Percentiles rank a stretch among this genome's conserved stretches.
Evolutionary conservation across 1,284 basidiomycete species (phyloP).

Genomic region (Cryptococcus sp.): DNA sequence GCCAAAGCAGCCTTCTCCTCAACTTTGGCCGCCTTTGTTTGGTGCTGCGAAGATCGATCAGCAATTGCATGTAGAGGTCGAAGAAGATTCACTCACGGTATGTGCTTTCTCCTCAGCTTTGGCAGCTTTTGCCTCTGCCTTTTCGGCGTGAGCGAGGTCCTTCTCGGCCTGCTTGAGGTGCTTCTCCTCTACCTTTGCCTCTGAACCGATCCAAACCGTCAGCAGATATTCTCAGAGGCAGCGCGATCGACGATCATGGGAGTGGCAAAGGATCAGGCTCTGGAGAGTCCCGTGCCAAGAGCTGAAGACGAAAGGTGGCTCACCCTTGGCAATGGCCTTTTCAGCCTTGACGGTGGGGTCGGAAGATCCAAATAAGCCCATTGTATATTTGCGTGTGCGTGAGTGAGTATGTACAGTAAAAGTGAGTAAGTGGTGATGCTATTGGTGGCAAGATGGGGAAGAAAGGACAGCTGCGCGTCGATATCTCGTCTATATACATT

Average conservation of each 20-base stretch:
- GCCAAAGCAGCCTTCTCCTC: conserved; percentile 39
- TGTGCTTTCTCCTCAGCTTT: conserved; percentile 39
- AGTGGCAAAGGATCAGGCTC: background rate
- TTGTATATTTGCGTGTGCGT: conserved; percentile 20
- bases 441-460: background rate
- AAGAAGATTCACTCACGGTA: conserved; percentile 21
- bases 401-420: conserved; percentile 1
- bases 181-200: conserved; percentile 37
- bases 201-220: conserved; percentile 13
- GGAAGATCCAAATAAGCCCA: conserved; percentile 47
- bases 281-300: no score
- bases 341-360: conserved; percentile 46
- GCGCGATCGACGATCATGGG: background rate
- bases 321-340: conserved; percentile 44
- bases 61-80: background rate
- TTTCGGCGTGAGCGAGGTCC: conserved; percentile 42
- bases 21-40: conserved; percentile 41
- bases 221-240: background rate
- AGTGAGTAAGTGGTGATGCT: background rate
- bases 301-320: conserved; percentile 9
- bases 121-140: conserved; percentile 39
- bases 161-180: conserved; percentile 39
- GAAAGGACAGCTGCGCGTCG: background rate
- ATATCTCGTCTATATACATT: no score
- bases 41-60: conserved; percentile 18